Evolutionary conservation across 1,284 basidiomycete genomes (phyloP).

Genomic region (Ceratobasidium sp.): DNA sequence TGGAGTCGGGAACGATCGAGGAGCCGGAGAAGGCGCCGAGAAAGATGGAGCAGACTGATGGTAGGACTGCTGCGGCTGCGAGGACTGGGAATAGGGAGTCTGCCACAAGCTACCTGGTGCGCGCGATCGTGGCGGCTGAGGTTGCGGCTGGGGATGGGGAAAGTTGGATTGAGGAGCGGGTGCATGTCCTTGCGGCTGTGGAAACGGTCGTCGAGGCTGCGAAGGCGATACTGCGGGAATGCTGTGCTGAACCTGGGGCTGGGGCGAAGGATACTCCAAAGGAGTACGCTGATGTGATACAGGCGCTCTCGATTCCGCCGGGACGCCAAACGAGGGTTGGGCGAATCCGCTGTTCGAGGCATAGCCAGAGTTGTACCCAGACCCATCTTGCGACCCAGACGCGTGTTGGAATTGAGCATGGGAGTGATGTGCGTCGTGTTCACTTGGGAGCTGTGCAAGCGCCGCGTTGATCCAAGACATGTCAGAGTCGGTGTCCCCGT

Average conservation of each 20-base stretch:
- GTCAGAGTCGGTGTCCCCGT: constrained; percentile 15
- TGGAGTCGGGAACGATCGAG: constrained; percentile 13
- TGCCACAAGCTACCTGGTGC: constrained; percentile 21
- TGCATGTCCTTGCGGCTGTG: constrained; percentile 9
- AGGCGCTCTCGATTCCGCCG: constrained; percentile 24
- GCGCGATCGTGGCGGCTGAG: constrained; percentile 15
- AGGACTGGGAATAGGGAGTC: constrained; percentile 26
- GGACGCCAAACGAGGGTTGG: not conserved
- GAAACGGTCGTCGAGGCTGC: constrained; percentile 27
- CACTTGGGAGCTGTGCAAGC: constrained; percentile 33
- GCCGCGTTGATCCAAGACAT: constrained; percentile 36
- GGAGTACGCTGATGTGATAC: constrained; percentile 30
- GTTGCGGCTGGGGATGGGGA: constrained; percentile 11
- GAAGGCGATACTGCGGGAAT: constrained; percentile 14
- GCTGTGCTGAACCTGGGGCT: constrained; percentile 12
- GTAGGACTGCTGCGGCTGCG: constrained; percentile 10
- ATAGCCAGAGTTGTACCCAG: constrained; percentile 2
- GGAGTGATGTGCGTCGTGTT: constrained; percentile 22
- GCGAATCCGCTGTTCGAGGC: not conserved
- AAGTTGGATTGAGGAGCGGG: not conserved
- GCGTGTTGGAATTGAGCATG: constrained; percentile 3
- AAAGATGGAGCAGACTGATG: constrained; percentile 4
- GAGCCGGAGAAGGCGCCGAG: constrained; percentile 15
- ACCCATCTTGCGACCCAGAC: constrained; percentile 11
- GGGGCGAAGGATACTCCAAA: not conserved